phyloP scores from a whole-genome alignment of 1,284 basidiomycete genomes.

The Meira nashicola region DNA sequence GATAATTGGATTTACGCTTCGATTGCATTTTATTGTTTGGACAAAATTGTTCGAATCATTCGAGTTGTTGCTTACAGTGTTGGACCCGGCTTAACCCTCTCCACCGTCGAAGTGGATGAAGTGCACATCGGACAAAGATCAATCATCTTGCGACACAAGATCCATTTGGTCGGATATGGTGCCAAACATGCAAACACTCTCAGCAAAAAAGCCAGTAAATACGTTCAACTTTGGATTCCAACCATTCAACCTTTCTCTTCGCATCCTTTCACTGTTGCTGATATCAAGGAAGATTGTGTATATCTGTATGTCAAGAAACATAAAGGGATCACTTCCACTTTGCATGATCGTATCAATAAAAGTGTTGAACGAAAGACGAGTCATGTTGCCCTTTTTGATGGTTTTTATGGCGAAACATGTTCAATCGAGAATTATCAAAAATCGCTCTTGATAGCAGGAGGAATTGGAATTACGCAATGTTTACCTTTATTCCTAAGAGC shows the following conservation, averaged over 20 bases:
- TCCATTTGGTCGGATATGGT: too few species aligned
- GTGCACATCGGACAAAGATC: background rate
- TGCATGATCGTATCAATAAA: background rate
- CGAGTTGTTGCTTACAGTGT: slow-evolving; percentile 1
- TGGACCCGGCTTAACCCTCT: background rate
- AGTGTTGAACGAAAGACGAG: too few species aligned
- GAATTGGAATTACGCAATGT: slow-evolving; percentile 34
- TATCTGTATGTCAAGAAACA: slow-evolving; percentile 24
- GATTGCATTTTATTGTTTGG: slow-evolving; percentile 25
- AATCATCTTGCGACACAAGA: background rate
- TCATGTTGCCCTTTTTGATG: too few species aligned
- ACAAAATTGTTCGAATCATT: slow-evolving; percentile 21
- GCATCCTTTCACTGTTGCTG: slow-evolving; percentile 35
- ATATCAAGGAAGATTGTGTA: slow-evolving; percentile 10
- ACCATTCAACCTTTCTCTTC: slow-evolving; percentile 25
- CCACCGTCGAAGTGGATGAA: background rate
- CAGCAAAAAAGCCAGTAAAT: background rate
- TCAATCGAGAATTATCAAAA: too few species aligned
- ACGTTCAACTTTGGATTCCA: slow-evolving; percentile 25
- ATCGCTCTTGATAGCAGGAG: slow-evolving; percentile 15
- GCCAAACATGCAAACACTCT: too few species aligned
- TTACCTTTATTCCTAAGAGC: slow-evolving; percentile 20
- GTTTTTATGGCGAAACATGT: too few species aligned
- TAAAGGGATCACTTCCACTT: slow-evolving; percentile 24
- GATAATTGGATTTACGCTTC: slow-evolving; percentile 23